phyloP scores from a whole-genome alignment of 768 basidiomycete species.

The Mycena venus region DNA sequence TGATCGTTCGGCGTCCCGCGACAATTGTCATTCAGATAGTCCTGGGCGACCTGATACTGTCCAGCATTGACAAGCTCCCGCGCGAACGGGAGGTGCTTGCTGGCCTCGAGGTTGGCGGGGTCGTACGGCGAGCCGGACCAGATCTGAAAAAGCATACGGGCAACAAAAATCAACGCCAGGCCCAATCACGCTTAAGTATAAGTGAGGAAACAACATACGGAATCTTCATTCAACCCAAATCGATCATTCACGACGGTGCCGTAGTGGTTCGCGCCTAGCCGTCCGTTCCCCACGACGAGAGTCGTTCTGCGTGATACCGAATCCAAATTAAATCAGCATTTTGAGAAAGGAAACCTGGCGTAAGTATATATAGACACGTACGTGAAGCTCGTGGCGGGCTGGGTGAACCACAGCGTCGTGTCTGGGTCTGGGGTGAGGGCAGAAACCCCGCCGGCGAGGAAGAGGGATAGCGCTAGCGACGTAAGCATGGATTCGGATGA shows the following conservation, averaged over 20 bases:
- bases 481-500: too few species aligned
- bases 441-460: neutral
- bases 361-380: neutral
- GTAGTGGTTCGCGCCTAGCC: conserved; percentile 17
- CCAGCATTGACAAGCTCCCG: conserved; percentile 18
- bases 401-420: conserved; percentile 18
- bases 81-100: conserved; percentile 4
- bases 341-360: fast-evolving
- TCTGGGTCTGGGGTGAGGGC: conserved; percentile 4
- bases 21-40: conserved; percentile 18
- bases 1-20: conserved; percentile 12
- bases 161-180: too few species aligned
- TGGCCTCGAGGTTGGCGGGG: conserved; percentile 7
- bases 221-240: conserved; percentile 20
- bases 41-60: conserved; percentile 13
- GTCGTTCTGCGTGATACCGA: neutral
- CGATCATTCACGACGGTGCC: conserved; percentile 10
- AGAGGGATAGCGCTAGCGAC: neutral
- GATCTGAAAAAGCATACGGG: neutral
- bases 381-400: conserved; percentile 19
- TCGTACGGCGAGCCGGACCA: conserved; percentile 25
- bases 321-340: too few species aligned
- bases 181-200: too few species aligned
- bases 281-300: conserved; percentile 14
- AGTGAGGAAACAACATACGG: neutral